Conservation (phyloP, 2,329 filamentous ascomycete species). For the Fusarium euwallaceae region DNA sequence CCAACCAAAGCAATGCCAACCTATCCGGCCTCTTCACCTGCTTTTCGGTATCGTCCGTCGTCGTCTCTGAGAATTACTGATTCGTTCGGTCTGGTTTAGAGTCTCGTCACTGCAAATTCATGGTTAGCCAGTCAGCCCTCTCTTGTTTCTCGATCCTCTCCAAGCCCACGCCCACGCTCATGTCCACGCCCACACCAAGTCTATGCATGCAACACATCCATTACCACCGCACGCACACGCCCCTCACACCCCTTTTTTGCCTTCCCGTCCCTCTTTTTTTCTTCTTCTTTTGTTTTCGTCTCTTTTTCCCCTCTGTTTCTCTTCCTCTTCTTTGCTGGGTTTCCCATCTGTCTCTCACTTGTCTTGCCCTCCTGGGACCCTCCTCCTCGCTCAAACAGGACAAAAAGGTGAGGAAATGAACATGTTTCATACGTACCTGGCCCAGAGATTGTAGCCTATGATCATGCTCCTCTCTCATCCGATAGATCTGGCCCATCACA, state of each 20-base stretch:
- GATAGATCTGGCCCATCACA: constrained; percentile 71
- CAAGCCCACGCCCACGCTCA: constrained; percentile 23
- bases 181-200: constrained; percentile 22
- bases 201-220: constrained; percentile 40
- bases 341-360: not conserved
- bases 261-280: constrained; percentile 38
- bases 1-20: not conserved
- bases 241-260: constrained; percentile 34
- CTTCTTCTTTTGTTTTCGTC: constrained; percentile 16
- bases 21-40: not conserved
- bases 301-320: constrained; percentile 15
- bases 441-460: constrained; percentile 52
- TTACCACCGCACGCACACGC: constrained; percentile 30
- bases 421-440: constrained; percentile 31
- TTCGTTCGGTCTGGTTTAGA: constrained; percentile 20
- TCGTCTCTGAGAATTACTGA: constrained; percentile 17
- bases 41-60: constrained; percentile 8
- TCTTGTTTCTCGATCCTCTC: constrained; percentile 1
- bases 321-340: constrained; percentile 2
- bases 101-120: constrained; percentile 24
- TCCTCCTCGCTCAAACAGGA: not conserved
- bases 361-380: constrained; percentile 3
- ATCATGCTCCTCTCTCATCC: constrained; percentile 59
- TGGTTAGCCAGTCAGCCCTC: constrained; percentile 33
- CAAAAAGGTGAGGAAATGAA: constrained; percentile 5